Evolutionary conservation across 257 asterid genomes (phyloP), one percentile per base, ranked within the genome.

Genomic region (Datura wrightii): DNA sequence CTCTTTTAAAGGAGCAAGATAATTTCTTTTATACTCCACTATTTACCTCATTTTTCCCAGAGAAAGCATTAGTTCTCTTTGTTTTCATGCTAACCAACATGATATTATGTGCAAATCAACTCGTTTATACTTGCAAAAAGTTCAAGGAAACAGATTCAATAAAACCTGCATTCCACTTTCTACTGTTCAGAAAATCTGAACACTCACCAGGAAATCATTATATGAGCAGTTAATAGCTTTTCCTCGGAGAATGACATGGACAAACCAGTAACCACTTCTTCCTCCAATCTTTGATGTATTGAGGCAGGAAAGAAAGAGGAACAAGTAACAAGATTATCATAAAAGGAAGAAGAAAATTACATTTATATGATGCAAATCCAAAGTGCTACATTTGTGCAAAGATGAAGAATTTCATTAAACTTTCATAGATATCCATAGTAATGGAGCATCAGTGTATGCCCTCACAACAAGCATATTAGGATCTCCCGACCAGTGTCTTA

Each of bases 401-500:
- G 48, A 78, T 14, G 60, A 76, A 31, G 31, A 76, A 7, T 50
- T 78, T 24, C 15, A 78, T 31, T 31, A 52, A 78, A 52, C 31
- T 52, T 76, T 13, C 41, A 10, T 48, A 46, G 19, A 11, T 46
- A 74, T 48, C 81, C 44, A 76, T 13, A 50, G 8, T 31, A 76
- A 48, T 11, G 81, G 44, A 74, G 24, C 81, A 19, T 19, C n/a
- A 65, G 48, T 13, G n/a, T 65, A 2, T 65, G 11, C 19, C 6
- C 76, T 37, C 76, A 52, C 82, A 78, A 34, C 5, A 14, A 31
- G 24, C 48, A 48, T 9, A 52, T 34, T 34, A 50, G 62, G 46
- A 50, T 76, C 44, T 76, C 14, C 13, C 2, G 1, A 14, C 14
- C 42, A 74, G 63, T 8, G 9, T 41, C 39, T 86, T 82, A 90